Conservation (phyloP, 176 grass and related monocot species). For the Tillandsia fasciculata region DNA sequence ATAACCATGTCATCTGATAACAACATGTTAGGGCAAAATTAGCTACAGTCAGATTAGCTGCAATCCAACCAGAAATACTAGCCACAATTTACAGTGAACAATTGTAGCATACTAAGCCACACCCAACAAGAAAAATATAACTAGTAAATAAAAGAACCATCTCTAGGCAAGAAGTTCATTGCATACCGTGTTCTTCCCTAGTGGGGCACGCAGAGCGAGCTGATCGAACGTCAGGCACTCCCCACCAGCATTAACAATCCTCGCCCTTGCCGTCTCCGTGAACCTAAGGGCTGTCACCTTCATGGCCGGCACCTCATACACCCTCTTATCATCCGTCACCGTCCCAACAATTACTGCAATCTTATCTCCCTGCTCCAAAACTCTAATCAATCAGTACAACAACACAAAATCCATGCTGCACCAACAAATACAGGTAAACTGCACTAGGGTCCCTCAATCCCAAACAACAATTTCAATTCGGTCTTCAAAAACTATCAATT, state of each 20-base stretch:
- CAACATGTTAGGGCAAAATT: too few species aligned
- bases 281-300: conserved; percentile 12
- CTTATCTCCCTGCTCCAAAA: not conserved
- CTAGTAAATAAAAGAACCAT: not conserved
- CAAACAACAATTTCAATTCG: too few species aligned
- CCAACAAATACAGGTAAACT: too few species aligned
- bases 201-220: not conserved
- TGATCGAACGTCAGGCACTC: not conserved
- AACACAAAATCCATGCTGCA: too few species aligned
- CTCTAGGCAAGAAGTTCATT: not conserved
- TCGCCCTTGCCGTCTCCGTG: conserved; percentile 6
- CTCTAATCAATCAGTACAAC: too few species aligned
- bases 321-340: conserved; percentile 9
- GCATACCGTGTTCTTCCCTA: conserved; percentile 6
- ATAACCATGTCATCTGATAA: too few species aligned
- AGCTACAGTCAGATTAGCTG: too few species aligned
- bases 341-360: conserved; percentile 5
- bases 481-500: too few species aligned
- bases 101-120: not conserved
- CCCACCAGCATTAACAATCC: conserved; percentile 1
- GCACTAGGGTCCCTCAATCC: too few species aligned
- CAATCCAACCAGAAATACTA: too few species aligned
- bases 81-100: too few species aligned
- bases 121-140: not conserved
- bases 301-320: conserved; percentile 5